These are phyloP conservation scores for Penicillium rolfsii DNA, from an alignment of 2,329 filamentous ascomycete species.

Conservation along the genomic window DNA sequence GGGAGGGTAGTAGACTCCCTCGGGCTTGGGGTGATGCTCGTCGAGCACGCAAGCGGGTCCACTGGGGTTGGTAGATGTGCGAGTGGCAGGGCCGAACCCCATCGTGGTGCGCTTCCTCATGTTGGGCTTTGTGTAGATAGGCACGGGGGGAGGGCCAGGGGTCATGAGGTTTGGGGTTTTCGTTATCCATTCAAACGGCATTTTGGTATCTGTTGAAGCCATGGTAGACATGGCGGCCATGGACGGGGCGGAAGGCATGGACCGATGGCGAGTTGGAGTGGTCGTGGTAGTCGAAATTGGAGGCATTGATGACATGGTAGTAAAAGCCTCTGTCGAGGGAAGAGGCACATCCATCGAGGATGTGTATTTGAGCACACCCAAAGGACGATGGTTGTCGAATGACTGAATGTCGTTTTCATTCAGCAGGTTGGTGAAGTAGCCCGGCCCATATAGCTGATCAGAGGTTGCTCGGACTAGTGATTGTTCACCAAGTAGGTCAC, in stretches of 20 bases:
- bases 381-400: neutral
- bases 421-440: neutral
- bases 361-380: neutral
- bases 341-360: neutral
- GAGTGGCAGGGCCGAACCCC: neutral
- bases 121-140: neutral
- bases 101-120: neutral
- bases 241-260: neutral
- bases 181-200: neutral
- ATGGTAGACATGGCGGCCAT: neutral
- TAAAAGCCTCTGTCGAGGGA: neutral
- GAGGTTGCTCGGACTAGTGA: neutral
- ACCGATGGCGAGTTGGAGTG: neutral
- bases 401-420: neutral
- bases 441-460: neutral
- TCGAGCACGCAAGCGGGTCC: neutral
- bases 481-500: neutral
- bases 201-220: neutral
- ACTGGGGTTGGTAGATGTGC: neutral
- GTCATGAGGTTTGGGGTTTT: neutral
- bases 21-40: neutral
- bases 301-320: neutral
- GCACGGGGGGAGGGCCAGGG: neutral
- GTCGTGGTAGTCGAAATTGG: neutral
- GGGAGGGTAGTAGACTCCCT: slow-evolving; percentile 2